phyloP scores from a whole-genome alignment of 2,329 filamentous ascomycete species.

The Aspergillus sp. region DNA sequence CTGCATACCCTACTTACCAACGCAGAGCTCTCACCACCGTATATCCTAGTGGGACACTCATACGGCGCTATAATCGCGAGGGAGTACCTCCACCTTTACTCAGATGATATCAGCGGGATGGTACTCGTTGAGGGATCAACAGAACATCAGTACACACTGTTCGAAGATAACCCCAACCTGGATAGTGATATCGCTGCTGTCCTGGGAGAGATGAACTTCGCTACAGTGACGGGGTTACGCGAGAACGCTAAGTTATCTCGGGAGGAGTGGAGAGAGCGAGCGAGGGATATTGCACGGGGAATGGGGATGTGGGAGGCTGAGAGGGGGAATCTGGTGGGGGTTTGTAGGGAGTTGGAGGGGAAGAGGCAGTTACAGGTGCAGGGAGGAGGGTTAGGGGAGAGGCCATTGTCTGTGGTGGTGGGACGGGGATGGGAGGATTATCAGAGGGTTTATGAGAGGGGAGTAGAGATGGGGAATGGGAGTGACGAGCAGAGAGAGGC shows the following conservation, averaged over 20 bases:
- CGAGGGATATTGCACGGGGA: slow-evolving; percentile 32
- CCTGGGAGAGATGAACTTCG: slow-evolving; percentile 32
- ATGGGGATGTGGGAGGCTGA: slow-evolving; percentile 25
- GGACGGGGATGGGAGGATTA: slow-evolving; percentile 37
- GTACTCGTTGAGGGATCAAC: slow-evolving; percentile 41
- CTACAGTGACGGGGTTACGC: slow-evolving; percentile 35
- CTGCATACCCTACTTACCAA: slow-evolving; percentile 32
- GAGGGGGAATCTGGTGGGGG: slow-evolving; percentile 19
- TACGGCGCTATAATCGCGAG: slow-evolving; percentile 44
- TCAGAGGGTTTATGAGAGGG: slow-evolving; percentile 34
- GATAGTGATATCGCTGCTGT: slow-evolving; percentile 31
- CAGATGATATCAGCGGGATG: slow-evolving; percentile 36
- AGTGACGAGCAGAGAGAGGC: slow-evolving; percentile 32
- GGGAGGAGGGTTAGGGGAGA: slow-evolving; percentile 27
- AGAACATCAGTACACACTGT: slow-evolving; percentile 35
- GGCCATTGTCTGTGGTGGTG: slow-evolving; percentile 40
- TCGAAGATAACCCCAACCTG: slow-evolving; percentile 30
- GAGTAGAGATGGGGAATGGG: slow-evolving; percentile 36
- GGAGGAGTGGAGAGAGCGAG: slow-evolving; percentile 38
- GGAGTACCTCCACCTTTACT: slow-evolving; percentile 39
- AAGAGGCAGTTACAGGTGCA: slow-evolving; percentile 35
- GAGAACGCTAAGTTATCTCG: slow-evolving; percentile 30
- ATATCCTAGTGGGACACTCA: slow-evolving; percentile 42
- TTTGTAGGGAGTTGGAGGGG: slow-evolving; percentile 30
- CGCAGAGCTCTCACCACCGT: slow-evolving; percentile 27